Base-by-base conservation (phyloP, 2,329 filamentous ascomycete genomes). In the Camptophora hylomeconis region DNA sequence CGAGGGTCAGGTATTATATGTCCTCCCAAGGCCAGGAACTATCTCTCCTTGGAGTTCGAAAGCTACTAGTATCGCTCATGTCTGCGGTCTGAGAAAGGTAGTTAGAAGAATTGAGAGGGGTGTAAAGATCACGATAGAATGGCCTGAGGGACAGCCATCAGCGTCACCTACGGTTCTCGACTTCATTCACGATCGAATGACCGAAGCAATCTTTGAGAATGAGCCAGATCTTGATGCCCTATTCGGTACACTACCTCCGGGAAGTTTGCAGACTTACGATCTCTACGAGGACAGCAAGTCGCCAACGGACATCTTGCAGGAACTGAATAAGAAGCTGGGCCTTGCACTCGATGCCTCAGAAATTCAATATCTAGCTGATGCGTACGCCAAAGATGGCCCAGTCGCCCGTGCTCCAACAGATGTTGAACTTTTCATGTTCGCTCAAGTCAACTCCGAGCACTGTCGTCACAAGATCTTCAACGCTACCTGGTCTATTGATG, bases 401-500 rank as follows among this genome's bases (percentile, higher is more conserved):
- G 60, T 72, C 27, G 66, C 66, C 8, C 53, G 66, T 37, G 61
- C 76, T 26, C 82, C 82, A 1, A 77, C 84, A 36, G 89, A 95
- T 52, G 81, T 95, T 24, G 89, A 98, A 59, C 67, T 95, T 13
- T 95, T 95, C 66, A 95, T 95, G 89, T 98, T 95, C 54, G 87
- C 87, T 10, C 89, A 98, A 58, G 87, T 98, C 52, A 95, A 95
- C 63, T 95, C 87, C 3, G 89, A 98, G 65, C 87, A 95, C 57
- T 93, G 72, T 49, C 60, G 72, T 34, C 72, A 77, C 51, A 92
- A 94, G 63, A 80, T 92, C 46, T 98, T 98, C 69, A 98, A 98
- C 55, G 86, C 89, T 16, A 77, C 75, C 35, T 98, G 89, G 83
- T 89, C 77, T 10, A 92, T 98, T 45, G 86, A 98, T 52, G 86